Percentiles rank a stretch among this genome's conserved stretches.
These are phyloP conservation scores for Saccharomyces hybrid DNA, from an alignment of 1,139 yeast genomes.

Conservation along the genomic window DNA sequence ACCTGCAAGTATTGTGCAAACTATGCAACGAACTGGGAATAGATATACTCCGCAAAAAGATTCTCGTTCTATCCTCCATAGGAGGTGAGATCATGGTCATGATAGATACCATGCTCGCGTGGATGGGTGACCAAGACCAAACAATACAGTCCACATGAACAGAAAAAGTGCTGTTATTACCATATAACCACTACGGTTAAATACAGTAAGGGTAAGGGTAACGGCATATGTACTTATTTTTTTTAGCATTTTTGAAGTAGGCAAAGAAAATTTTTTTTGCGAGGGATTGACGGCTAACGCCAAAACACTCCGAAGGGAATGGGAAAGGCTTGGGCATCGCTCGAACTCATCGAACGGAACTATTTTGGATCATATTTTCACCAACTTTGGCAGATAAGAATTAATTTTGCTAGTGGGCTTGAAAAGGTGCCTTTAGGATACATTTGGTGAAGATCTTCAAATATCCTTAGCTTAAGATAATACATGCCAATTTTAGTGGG, in stretches of 20 bases:
- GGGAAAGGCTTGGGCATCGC: conserved; percentile 1
- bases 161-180: background rate
- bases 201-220: background rate
- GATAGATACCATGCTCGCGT: conserved; percentile 22
- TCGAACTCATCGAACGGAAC: conserved; percentile 1
- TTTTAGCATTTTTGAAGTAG: background rate
- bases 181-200: background rate
- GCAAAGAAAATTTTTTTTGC: background rate
- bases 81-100: conserved; percentile 18
- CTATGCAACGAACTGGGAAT: conserved; percentile 28
- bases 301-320: background rate
- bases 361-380: background rate
- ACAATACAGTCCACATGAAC: background rate
- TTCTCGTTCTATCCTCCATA: conserved; percentile 25
- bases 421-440: background rate
- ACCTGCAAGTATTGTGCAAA: conserved; percentile 30
- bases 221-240: background rate
- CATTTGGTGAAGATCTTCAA: background rate
- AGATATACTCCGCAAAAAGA: conserved; percentile 32
- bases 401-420: background rate
- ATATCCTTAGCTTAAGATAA: background rate
- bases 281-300: background rate
- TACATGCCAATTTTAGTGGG: background rate
- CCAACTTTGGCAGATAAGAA: background rate
- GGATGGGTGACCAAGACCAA: conserved; percentile 13